Conservation (phyloP, 148 eudicot genomes). For the Rheum nobile region DNA sequence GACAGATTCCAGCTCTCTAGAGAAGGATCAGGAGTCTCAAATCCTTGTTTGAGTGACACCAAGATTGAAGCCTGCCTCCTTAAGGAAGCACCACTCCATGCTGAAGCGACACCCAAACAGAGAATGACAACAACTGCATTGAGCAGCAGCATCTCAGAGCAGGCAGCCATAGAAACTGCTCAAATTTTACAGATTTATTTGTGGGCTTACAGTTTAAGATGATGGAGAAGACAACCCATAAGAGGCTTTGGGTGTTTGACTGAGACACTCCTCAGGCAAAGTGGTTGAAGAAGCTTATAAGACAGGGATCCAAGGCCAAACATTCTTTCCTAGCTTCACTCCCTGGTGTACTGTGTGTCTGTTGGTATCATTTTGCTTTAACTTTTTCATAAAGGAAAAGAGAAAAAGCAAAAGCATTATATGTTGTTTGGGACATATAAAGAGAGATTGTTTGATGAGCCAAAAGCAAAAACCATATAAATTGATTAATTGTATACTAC, state of each 20-base stretch:
- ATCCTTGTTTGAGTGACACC: conserved; percentile 29
- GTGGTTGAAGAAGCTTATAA: background rate
- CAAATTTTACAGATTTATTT: background rate
- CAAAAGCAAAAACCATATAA: background rate
- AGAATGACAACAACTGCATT: background rate
- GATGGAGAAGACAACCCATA: background rate
- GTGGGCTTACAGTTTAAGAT: background rate
- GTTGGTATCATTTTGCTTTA: conserved; percentile 3
- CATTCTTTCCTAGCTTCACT: conserved; percentile 4
- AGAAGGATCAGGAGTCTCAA: conserved; percentile 15
- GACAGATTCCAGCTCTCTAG: conserved; percentile 16
- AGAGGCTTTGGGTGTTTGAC: background rate
- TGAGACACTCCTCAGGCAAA: background rate
- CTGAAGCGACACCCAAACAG: background rate
- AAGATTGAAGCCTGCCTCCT: conserved; percentile 33
- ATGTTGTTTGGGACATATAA: background rate
- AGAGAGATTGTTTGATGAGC: background rate
- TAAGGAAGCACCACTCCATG: conserved; percentile 9
- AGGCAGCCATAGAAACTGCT: background rate
- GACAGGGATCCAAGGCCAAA: conserved; percentile 2
- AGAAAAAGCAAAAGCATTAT: conserved; percentile 3
- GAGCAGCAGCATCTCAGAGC: background rate
- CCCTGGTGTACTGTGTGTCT: background rate
- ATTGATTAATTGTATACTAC: background rate
- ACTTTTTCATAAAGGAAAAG: background rate